Conservation (phyloP, 1,284 basidiomycete genomes). For the Vanrija sp. region DNA sequence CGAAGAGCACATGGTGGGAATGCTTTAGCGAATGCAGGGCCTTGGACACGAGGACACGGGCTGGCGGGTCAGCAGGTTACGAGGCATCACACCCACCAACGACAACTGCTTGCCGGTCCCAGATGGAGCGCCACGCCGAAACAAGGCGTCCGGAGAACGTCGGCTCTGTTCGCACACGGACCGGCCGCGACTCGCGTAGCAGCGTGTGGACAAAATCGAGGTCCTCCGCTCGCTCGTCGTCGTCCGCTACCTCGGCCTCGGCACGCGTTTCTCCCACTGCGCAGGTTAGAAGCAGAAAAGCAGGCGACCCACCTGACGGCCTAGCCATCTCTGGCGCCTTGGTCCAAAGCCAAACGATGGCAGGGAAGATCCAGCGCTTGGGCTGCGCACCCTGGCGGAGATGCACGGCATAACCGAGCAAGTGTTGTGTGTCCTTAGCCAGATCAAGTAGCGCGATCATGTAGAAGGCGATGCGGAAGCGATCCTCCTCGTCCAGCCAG, state of each 20-base stretch:
- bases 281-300: neutral
- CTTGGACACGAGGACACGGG: constrained; percentile 34
- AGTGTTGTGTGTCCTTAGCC: constrained; percentile 27
- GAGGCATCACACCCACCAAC: constrained; percentile 15
- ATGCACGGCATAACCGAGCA: constrained; percentile 16
- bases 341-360: constrained; percentile 16
- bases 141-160: neutral
- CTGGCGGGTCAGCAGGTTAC: constrained; percentile 8
- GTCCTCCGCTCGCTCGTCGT: constrained; percentile 7
- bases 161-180: neutral
- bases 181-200: constrained; percentile 6
- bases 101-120: constrained; percentile 32
- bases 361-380: constrained; percentile 15
- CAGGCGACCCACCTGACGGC: too few species aligned
- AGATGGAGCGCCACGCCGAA: constrained; percentile 31
- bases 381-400: constrained; percentile 1
- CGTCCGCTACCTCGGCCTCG: neutral
- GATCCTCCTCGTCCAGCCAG: constrained; percentile 33
- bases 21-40: constrained; percentile 36
- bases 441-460: constrained; percentile 43
- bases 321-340: neutral
- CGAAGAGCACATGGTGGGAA: constrained; percentile 49
- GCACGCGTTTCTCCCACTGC: neutral
- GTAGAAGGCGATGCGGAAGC: constrained; percentile 43
- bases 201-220: constrained; percentile 19